Evolutionary conservation across 306 rosid genomes (phyloP), one percentile per base, ranked within the genome.

Genomic region (Vicia faba): DNA sequence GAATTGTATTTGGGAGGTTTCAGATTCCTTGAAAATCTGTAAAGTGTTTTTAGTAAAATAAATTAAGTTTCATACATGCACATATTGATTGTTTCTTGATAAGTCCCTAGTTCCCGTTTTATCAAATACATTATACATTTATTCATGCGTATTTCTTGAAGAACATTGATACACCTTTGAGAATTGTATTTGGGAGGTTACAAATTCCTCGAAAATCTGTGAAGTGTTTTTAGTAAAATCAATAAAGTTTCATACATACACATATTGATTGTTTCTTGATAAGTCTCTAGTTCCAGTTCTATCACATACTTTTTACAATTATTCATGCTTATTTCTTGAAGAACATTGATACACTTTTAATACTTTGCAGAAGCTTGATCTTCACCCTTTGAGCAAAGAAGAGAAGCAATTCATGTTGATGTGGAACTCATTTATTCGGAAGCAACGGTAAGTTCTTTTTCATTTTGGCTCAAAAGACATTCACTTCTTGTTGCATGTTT

Each of bases 391-490:
- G 41, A 68, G 86, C 9, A 69, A 77, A 54, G 80, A 79, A 31
- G 85, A 82, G 85, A 90, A 88, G 87, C 75, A 70, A 61, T 78
- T 93, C 79, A 68, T 86, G 85, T 75, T 71, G 39, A 83, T 90
- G 92, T 93, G 99, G 97, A 86, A 82, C 73, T 71, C 85, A 13
- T 93, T 93, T 29, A 74, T 79, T 53, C 77, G 88, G 78, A 88
- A 76, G 83, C 97, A 93, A 77, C 78, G 83, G 99, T 79, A 82
- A 59, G 40, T 50, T 64, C 23, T 69, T 64, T 64, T 65, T 45
- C 20, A 41, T 61, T 72, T 70, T 28, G 62, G 40, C 19, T 48
- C 50, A 16, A 33, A 33, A 49, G 9, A 61, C 56, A 40, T 58
- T 51, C 65, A 64, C 68, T 64, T n/a, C 53, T 61, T 11, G 65